Evolutionary conservation across 2,329 filamentous ascomycete species (phyloP).

Genomic region (Colletotrichum magnum): DNA sequence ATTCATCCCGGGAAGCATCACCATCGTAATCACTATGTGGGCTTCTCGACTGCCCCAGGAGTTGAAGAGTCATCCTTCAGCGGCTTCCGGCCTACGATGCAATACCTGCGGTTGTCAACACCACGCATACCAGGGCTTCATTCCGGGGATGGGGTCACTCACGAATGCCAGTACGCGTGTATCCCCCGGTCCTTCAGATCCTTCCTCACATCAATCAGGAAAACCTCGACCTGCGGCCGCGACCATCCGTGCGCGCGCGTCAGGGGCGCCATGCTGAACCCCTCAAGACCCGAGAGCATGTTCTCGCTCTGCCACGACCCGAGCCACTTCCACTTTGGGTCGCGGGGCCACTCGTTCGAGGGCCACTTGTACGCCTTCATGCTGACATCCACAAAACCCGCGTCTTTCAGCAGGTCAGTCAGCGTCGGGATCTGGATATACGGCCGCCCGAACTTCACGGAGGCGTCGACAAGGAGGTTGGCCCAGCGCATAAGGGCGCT

Average conservation of each 20-base stretch:
- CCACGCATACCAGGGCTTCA: background rate
- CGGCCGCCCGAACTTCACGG: background rate
- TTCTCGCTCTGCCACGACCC: background rate
- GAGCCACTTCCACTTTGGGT: background rate
- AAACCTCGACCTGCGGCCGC: background rate
- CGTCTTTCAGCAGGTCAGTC: background rate
- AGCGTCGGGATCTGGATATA: background rate
- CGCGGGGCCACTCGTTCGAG: background rate
- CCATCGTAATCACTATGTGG: too few species aligned
- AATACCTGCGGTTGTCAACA: background rate
- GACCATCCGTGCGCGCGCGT: background rate
- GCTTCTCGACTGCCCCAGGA: too few species aligned
- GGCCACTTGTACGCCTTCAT: background rate
- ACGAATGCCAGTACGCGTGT: background rate
- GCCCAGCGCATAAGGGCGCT: background rate
- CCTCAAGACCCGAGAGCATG: background rate
- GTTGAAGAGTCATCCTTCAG: too few species aligned
- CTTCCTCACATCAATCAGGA: background rate
- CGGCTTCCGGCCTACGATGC: background rate
- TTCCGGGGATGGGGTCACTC: background rate
- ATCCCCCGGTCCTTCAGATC: background rate
- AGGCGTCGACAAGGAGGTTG: background rate
- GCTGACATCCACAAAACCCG: background rate
- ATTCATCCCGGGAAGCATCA: too few species aligned
- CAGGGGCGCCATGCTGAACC: background rate